A percentile compares a stretch with the other conserved stretches of the same genome.
phyloP scores from a whole-genome alignment of 768 basidiomycete genomes.

The Psilocybe cyanescens region DNA sequence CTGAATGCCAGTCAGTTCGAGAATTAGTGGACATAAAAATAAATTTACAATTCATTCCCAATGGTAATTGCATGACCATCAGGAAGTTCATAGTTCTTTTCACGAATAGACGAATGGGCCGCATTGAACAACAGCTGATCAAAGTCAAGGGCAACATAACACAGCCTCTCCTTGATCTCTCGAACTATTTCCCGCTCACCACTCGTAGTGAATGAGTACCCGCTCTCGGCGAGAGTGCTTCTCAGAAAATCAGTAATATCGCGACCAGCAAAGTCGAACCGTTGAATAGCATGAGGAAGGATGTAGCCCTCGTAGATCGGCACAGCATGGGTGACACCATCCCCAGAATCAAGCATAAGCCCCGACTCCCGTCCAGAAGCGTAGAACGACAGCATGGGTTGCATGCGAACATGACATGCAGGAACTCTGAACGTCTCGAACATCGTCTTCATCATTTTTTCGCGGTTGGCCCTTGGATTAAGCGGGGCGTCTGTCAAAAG shows the following conservation, averaged over 20 bases:
- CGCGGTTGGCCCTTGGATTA: constrained; percentile 91
- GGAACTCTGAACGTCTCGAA: constrained; percentile 95
- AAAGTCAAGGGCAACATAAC: constrained; percentile 94
- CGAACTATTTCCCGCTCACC: constrained; percentile 94
- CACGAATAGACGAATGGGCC: constrained; percentile 85
- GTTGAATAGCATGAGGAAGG: constrained; percentile 89
- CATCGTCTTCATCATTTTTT: constrained; percentile 97
- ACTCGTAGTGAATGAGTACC: constrained; percentile 92
- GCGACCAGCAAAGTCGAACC: constrained; percentile 91
- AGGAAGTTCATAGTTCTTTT: constrained; percentile 90
- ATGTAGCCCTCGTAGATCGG: constrained; percentile 96
- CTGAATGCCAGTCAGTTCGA: constrained; percentile 31
- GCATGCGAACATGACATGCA: constrained; percentile 90
- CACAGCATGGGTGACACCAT: constrained; percentile 95
- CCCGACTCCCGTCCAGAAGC: constrained; percentile 95
- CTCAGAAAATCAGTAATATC: constrained; percentile 85
- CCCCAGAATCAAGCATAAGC: constrained; percentile 95
- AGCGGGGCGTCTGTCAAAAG: constrained; percentile 90
- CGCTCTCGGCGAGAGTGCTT: constrained; percentile 91
- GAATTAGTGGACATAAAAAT: constrained; percentile 41
- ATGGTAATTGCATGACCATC: constrained; percentile 96
- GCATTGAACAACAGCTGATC: constrained; percentile 92
- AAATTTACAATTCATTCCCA: constrained; percentile 85
- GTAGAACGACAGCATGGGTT: constrained; percentile 89
- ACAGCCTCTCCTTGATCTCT: constrained; percentile 97